phyloP scores from a whole-genome alignment of 1,139 yeast species.

The Debaryomycetaceae sp. region DNA sequence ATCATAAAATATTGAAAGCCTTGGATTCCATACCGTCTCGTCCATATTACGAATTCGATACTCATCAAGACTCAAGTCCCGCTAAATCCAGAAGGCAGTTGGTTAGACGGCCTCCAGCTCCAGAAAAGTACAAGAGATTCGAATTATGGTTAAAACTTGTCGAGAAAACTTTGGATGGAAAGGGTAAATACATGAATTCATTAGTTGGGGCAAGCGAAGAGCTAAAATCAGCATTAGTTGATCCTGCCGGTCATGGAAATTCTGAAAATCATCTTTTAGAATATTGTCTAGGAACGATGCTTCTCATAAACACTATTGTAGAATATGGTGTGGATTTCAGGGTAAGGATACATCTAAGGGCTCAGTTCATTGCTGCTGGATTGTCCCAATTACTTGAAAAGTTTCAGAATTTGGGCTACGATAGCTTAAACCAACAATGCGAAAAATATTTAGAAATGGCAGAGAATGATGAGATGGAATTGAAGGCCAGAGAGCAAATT shows the following conservation, averaged over 20 bases:
- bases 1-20: slow-evolving; percentile 60
- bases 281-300: slow-evolving; percentile 74
- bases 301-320: slow-evolving; percentile 71
- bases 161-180: slow-evolving; percentile 74
- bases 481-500: slow-evolving; percentile 57
- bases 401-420: slow-evolving; percentile 61
- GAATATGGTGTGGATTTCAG: slow-evolving; percentile 62
- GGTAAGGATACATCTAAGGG: slow-evolving; percentile 70
- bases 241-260: slow-evolving; percentile 29
- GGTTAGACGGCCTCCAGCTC: slow-evolving; percentile 40
- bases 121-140: slow-evolving; percentile 52
- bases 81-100: slow-evolving; percentile 19
- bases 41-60: slow-evolving; percentile 53
- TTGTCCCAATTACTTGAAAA: slow-evolving; percentile 59
- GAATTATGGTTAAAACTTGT: slow-evolving; percentile 84
- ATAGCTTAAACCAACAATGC: slow-evolving; percentile 63
- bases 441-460: slow-evolving; percentile 62
- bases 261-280: slow-evolving; percentile 71
- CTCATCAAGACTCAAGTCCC: slow-evolving; percentile 8
- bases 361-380: slow-evolving; percentile 78
- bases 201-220: slow-evolving; percentile 95
- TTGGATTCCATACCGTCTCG: slow-evolving; percentile 60
- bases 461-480: slow-evolving; percentile 66
- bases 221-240: slow-evolving; percentile 53
- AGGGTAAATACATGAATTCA: slow-evolving; percentile 82